These are phyloP conservation scores for Linnemannia elongata DNA, from an alignment of 192 early-diverging fungal genomes.

Conservation along the genomic window DNA sequence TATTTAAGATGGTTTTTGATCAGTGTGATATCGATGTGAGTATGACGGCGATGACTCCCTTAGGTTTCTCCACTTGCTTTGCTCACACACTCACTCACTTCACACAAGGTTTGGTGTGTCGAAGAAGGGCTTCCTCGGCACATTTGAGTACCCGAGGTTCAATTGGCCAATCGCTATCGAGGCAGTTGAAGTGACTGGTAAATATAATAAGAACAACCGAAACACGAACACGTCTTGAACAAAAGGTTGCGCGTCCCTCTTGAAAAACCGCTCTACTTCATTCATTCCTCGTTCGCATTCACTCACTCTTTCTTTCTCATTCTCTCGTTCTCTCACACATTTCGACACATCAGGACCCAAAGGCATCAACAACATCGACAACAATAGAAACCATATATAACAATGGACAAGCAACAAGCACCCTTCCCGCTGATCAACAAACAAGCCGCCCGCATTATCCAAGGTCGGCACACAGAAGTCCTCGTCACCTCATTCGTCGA, in stretches of 20 bases:
- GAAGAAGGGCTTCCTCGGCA: neutral
- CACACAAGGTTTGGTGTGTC: neutral
- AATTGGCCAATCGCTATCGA: neutral
- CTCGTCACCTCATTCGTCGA: conserved; percentile 62
- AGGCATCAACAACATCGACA: neutral
- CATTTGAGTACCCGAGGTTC: neutral
- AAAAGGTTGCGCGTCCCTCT: too few relatives aligned
- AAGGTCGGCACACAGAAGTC: conserved; percentile 65
- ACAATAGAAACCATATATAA: neutral
- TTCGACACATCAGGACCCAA: neutral
- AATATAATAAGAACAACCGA: too few relatives aligned
- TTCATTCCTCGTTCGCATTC: neutral
- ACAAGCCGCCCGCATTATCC: conserved; percentile 58
- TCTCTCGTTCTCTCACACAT: too few relatives aligned
- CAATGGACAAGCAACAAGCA: too few relatives aligned
- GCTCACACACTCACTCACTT: neutral
- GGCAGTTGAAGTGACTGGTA: neutral
- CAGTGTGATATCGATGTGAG: neutral
- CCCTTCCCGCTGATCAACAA: conserved; percentile 63
- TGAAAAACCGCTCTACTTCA: neutral
- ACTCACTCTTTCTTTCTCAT: too few relatives aligned
- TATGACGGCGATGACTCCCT: conserved; percentile 3
- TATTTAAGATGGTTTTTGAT: conserved; percentile 5
- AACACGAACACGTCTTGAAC: too few relatives aligned
- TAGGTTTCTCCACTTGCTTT: neutral